Evolutionary conservation across 192 early-diverging fungal genomes (phyloP), one percentile per base, ranked within the genome.

Genomic region (Coemansia sp.): DNA sequence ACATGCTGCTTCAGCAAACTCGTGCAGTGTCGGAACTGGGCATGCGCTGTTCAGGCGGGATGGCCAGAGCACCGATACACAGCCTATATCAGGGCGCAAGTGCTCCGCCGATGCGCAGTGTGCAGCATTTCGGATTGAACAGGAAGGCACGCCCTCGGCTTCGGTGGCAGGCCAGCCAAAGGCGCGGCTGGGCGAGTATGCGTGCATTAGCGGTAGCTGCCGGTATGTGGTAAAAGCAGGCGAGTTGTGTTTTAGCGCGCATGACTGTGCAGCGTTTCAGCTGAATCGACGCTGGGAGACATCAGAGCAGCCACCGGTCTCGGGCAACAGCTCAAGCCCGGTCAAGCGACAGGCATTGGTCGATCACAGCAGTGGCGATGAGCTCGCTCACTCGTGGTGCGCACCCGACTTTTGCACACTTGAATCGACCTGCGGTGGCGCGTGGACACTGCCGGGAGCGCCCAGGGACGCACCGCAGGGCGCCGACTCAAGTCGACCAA

Each of bases 381-480:
- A 29, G 6, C 10, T 43, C 1, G 44, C 25, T 4, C 18, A 29
- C 5, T 31, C 43, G 21, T 67, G 65, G 58, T 76, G 87, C 57
- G 69, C 76, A 1, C 80, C 85, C 9, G 58, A 72, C 12, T 74
- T 77, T 35, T 87, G 85, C 59, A 86, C 85, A 5, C 56, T 87
- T 11, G 87, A 83, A 40, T 85, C 85, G 8, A 76, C 71, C 0
- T 88, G 87, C 54, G 84, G 77, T 28, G 82, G 82, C 19, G 83
- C 82, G 11, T 87, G 85, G 85, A 80, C 81, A 21, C 65, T 82
- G 7, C 62, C 64, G 2, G 70, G 77, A 19, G 76, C 82, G 8
- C 82, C 80, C 3, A 18, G n/a, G 11, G 42, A 64, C 6, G 31
- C 50, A 19, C 68, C 74, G 1, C 64, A 60, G 6, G 68, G 64